These are phyloP conservation scores for Xylaria sp. DNA, from an alignment of 2,329 filamentous ascomycete genomes.

Conservation along the genomic window DNA sequence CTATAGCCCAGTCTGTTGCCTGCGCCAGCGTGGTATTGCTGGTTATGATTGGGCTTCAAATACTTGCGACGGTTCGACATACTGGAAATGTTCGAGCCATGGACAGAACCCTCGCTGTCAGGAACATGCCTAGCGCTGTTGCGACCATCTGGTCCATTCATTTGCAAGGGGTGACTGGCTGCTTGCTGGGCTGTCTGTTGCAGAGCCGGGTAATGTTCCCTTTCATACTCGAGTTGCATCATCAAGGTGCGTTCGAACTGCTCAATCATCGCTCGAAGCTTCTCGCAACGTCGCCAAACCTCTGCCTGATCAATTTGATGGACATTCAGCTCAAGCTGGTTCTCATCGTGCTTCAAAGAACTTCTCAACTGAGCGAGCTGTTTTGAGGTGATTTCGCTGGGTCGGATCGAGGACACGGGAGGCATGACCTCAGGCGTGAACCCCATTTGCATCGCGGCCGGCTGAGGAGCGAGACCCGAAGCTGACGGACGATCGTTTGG, in stretches of 20 bases:
- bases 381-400: slow-evolving; percentile 56
- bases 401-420: slow-evolving; percentile 54
- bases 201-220: slow-evolving; percentile 12
- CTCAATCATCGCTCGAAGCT: slow-evolving; percentile 42
- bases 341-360: slow-evolving; percentile 52
- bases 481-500: slow-evolving; percentile 10
- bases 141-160: slow-evolving; percentile 25
- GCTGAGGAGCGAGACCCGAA: not conserved
- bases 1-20: slow-evolving; percentile 10
- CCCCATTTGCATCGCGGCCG: slow-evolving; percentile 11
- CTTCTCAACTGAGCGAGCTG: slow-evolving; percentile 48
- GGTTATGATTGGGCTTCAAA: slow-evolving; percentile 20
- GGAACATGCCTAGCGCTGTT: slow-evolving; percentile 26
- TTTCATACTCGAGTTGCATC: slow-evolving; percentile 20
- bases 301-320: slow-evolving; percentile 52
- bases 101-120: slow-evolving; percentile 20
- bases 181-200: too few species aligned
- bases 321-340: slow-evolving; percentile 56
- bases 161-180: not conserved
- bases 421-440: slow-evolving; percentile 23
- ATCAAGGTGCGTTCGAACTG: slow-evolving; percentile 50
- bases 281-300: slow-evolving; percentile 28
- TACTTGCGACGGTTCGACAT: slow-evolving; percentile 12
- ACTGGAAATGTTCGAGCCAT: slow-evolving; percentile 21
- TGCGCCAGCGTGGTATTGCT: slow-evolving; percentile 13